Percentiles rank a stretch among this genome's conserved stretches.
Evolutionary conservation across 2,329 filamentous ascomycete genomes (phyloP).

Genomic region (Exserohilum rostratum): DNA sequence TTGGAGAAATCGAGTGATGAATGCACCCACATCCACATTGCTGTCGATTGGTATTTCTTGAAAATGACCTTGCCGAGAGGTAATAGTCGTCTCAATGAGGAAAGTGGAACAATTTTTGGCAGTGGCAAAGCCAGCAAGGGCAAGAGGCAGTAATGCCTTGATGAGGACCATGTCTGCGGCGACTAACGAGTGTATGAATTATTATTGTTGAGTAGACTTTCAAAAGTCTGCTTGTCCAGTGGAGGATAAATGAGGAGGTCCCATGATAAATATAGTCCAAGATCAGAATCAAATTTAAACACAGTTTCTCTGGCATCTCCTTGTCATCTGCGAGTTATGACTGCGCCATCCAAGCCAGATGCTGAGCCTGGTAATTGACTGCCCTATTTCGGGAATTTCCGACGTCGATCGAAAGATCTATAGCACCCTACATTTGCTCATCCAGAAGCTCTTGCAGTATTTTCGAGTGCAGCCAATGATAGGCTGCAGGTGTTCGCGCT

Average conservation of each 20-base stretch:
- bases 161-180: conserved; percentile 14
- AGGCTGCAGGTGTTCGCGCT: neutral
- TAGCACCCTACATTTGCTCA: neutral
- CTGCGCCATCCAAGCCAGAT: neutral
- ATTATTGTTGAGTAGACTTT: no score
- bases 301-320: no score
- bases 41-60: conserved; percentile 54
- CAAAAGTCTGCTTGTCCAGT: no score
- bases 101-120: conserved; percentile 56
- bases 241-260: no score
- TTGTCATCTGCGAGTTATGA: neutral
- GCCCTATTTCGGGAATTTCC: conserved; percentile 7
- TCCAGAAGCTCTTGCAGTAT: neutral
- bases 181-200: neutral
- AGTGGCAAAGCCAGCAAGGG: conserved; percentile 26
- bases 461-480: conserved; percentile 12
- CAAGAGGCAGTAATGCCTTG: conserved; percentile 18
- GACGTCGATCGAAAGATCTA: neutral
- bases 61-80: conserved; percentile 62
- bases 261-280: no score
- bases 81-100: conserved; percentile 62
- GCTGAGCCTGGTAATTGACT: neutral
- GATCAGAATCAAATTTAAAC: no score
- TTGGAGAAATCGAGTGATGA: conserved; percentile 46
- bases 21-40: conserved; percentile 64